These are phyloP conservation scores for Colletotrichum sp. DNA, from an alignment of 2,329 filamentous ascomycete genomes.

Conservation along the genomic window DNA sequence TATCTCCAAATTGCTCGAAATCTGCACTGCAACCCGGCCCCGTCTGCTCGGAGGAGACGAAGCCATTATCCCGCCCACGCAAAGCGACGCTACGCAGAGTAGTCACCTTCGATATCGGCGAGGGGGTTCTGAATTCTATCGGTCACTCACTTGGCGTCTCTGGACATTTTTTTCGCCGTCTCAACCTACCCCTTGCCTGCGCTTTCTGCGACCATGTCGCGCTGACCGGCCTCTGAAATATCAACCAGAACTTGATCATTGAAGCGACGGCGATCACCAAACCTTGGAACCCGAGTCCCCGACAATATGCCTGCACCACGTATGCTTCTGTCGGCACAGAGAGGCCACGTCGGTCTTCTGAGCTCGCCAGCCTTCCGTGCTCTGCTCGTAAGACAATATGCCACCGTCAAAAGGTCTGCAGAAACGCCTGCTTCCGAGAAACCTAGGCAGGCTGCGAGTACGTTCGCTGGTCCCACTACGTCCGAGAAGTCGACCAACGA, in stretches of 20 bases:
- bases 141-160: not conserved
- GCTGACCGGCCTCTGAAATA: constrained; percentile 3
- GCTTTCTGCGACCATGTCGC: not conserved
- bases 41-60: not conserved
- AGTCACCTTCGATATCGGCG: not conserved
- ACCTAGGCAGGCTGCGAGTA: constrained; percentile 22
- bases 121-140: not conserved
- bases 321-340: constrained; percentile 3
- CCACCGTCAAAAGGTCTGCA: constrained; percentile 5
- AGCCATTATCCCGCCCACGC: not conserved
- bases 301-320: not conserved
- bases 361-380: not conserved
- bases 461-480: constrained; percentile 20
- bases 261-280: not conserved
- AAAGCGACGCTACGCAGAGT: not conserved
- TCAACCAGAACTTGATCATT: not conserved
- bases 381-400: constrained; percentile 5
- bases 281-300: not conserved
- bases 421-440: constrained; percentile 13
- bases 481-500: constrained; percentile 31
- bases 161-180: not conserved
- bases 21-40: not conserved
- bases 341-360: not conserved
- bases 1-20: constrained; percentile 18
- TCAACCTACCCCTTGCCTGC: not conserved